phyloP scores from a whole-genome alignment of 345 rosid genomes.

The Melaleuca quinquenervia region DNA sequence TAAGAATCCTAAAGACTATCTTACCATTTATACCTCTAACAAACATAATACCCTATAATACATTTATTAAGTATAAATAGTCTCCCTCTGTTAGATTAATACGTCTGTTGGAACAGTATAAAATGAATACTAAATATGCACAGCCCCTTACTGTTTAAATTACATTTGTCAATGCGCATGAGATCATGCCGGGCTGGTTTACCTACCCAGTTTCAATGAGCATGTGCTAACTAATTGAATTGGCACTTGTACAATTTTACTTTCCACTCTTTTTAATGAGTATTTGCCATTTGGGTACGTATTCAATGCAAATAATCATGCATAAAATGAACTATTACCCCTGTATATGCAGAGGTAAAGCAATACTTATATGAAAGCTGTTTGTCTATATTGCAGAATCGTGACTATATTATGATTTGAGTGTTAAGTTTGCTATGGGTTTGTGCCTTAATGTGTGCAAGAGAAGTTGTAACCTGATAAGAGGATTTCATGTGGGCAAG shows the following conservation, averaged over 20 bases:
- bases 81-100: not conserved
- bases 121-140: not conserved
- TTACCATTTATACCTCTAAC: no score
- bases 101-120: not conserved
- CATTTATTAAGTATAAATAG: not conserved
- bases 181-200: not conserved
- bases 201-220: not conserved
- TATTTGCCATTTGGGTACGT: not conserved
- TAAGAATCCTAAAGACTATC: no score
- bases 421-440: conserved; percentile 9
- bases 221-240: not conserved
- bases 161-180: not conserved
- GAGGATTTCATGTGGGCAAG: conserved; percentile 35
- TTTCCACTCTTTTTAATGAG: not conserved
- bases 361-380: not conserved
- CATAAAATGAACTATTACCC: not conserved
- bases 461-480: conserved; percentile 10
- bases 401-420: not conserved
- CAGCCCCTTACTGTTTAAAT: not conserved
- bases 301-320: not conserved
- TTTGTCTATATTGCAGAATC: not conserved
- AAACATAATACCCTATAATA: not conserved
- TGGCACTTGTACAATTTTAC: not conserved
- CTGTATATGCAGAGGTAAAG: not conserved
- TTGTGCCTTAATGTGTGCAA: conserved; percentile 12